phyloP scores from a whole-genome alignment of 177 flowering plant genomes.

The Tripterygium wilfordii region DNA sequence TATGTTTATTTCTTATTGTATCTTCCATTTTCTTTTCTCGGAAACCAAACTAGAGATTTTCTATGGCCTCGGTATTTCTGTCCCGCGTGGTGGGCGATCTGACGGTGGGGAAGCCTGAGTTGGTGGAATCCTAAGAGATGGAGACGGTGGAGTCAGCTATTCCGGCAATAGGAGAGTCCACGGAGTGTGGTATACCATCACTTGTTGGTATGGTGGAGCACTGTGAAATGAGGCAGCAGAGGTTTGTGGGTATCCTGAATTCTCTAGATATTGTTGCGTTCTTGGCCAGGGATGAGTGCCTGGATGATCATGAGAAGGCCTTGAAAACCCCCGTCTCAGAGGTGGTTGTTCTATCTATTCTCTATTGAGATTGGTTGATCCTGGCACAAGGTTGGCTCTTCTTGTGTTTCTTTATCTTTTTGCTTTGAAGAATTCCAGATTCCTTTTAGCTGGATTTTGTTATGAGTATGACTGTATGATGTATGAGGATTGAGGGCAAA shows the following conservation, averaged over 20 bases:
- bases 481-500: no score
- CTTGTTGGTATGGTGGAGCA: constrained; percentile 42
- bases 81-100: constrained; percentile 95
- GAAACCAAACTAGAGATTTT: background rate
- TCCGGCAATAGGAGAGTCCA: constrained; percentile 71
- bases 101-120: constrained; percentile 94
- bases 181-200: constrained; percentile 77
- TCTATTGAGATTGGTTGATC: constrained; percentile 35
- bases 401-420: background rate
- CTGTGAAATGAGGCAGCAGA: constrained; percentile 66
- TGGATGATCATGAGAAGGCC: constrained; percentile 76
- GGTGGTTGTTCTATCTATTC: constrained; percentile 41
- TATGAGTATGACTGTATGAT: no score
- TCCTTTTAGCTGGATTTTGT: no score
- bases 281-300: constrained; percentile 53
- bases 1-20: no score
- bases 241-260: constrained; percentile 87
- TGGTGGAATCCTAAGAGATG: constrained; percentile 71
- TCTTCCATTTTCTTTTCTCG: background rate
- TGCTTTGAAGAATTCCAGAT: no score
- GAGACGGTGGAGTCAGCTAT: constrained; percentile 89
- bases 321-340: constrained; percentile 67
- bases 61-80: constrained; percentile 87
- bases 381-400: constrained; percentile 36
- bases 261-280: constrained; percentile 82